phyloP scores from a whole-genome alignment of 257 asterid species.

The Petrea volubilis region DNA sequence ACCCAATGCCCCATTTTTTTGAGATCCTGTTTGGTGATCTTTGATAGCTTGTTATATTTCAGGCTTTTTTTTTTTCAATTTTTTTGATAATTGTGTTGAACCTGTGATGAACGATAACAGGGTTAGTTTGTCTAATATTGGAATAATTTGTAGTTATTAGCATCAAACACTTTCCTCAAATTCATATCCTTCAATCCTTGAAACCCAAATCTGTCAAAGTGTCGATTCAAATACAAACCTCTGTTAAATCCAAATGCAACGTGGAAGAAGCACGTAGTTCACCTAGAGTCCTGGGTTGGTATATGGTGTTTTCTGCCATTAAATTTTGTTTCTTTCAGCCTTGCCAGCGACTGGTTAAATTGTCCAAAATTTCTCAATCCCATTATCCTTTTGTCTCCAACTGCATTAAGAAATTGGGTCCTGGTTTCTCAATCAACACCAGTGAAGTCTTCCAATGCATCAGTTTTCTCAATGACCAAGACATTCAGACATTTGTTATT shows the following conservation, averaged over 20 bases:
- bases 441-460: conserved; percentile 16
- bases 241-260: not conserved
- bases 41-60: not conserved
- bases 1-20: not conserved
- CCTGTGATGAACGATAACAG: too few species aligned
- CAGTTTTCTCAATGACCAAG: conserved; percentile 15
- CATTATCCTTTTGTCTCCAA: conserved; percentile 18
- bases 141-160: not conserved
- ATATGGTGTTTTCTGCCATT: conserved; percentile 30
- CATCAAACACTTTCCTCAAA: not conserved
- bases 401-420: conserved; percentile 23
- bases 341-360: conserved; percentile 2
- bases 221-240: too few species aligned
- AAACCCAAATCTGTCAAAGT: not conserved
- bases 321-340: conserved; percentile 24
- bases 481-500: conserved; percentile 7
- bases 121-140: not conserved
- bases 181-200: not conserved
- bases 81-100: not conserved
- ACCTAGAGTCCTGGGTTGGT: conserved; percentile 23
- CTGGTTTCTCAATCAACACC: not conserved
- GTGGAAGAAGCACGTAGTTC: not conserved
- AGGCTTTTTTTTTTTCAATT: too few species aligned
- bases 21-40: conserved; percentile 6
- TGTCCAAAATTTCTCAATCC: conserved; percentile 19